Conservation (phyloP, 768 basidiomycete species). For the Macrolepiota dolichaula region DNA sequence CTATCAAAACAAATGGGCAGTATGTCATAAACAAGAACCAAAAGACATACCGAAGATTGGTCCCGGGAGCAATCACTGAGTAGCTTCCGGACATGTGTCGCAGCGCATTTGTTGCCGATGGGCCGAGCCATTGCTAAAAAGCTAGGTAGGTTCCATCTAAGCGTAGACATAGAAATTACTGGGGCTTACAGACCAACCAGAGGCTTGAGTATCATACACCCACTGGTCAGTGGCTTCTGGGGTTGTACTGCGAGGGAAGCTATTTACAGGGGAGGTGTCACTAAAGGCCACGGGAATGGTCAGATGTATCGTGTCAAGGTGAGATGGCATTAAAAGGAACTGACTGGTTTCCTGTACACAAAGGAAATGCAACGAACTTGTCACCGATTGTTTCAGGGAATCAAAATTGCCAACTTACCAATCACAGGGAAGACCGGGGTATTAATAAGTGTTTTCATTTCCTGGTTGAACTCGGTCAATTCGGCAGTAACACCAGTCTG, state of each 20-base stretch:
- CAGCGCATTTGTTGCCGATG: conserved; percentile 38
- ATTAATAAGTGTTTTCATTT: conserved; percentile 37
- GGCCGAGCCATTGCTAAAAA: conserved; percentile 43
- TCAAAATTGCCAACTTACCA: conserved; percentile 27
- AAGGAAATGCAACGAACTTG: background rate
- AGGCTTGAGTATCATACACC: conserved; percentile 51
- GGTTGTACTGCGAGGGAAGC: conserved; percentile 49
- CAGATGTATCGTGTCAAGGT: background rate
- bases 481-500: conserved; percentile 42
- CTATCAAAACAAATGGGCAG: conserved; percentile 22
- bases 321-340: conserved; percentile 10
- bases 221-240: conserved; percentile 41
- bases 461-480: conserved; percentile 41
- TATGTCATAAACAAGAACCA: background rate
- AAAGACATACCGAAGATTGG: conserved; percentile 40
- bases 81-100: conserved; percentile 54
- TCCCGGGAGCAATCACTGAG: conserved; percentile 42
- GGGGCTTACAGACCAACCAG: conserved; percentile 43
- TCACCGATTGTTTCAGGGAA: no score
- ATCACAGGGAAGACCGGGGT: conserved; percentile 46
- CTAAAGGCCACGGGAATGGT: conserved; percentile 24
- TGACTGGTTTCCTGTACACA: conserved; percentile 45
- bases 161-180: background rate
- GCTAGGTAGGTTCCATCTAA: background rate
- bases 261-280: conserved; percentile 56